These are phyloP conservation scores for Ogataea pilisensis DNA, from an alignment of 805 yeast genomes.

Conservation along the genomic window DNA sequence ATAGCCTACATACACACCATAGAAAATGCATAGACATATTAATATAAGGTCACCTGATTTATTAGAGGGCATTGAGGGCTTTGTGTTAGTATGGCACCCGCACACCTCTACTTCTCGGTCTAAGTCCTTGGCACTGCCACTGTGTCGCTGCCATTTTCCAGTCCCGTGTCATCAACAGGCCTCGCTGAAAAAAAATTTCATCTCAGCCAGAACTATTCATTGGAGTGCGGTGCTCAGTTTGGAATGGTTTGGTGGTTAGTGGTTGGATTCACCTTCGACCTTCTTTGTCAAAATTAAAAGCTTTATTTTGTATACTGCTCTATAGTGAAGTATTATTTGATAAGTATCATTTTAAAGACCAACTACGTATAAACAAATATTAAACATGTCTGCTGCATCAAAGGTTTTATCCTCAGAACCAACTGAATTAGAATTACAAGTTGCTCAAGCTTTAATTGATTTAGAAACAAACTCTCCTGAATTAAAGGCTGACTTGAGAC, in stretches of 20 bases:
- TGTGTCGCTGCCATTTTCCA: slow-evolving; percentile 4
- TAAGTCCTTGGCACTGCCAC: no score
- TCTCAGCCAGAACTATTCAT: background rate
- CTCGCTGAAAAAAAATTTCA: background rate
- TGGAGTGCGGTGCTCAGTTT: no score
- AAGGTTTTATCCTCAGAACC: slow-evolving; percentile 95
- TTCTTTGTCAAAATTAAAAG: background rate
- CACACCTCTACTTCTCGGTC: background rate
- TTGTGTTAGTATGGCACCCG: background rate
- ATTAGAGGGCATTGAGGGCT: background rate
- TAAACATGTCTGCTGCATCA: slow-evolving; percentile 90
- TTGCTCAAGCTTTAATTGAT: slow-evolving; percentile 97
- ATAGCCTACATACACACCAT: no score
- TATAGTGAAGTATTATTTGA: background rate
- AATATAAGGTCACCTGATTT: background rate
- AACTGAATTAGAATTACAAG: slow-evolving; percentile 98
- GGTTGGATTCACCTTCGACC: background rate
- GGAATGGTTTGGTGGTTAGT: no score
- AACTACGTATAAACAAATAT: slow-evolving; percentile 1
- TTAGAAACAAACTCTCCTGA: slow-evolving; percentile 92
- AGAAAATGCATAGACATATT: no score
- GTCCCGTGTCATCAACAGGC: background rate
- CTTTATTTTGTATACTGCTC: background rate
- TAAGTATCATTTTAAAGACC: background rate
- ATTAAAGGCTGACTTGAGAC: slow-evolving; percentile 96